These are phyloP conservation scores for Solanum rostratum DNA, from an alignment of 257 asterid genomes.

Conservation along the genomic window DNA sequence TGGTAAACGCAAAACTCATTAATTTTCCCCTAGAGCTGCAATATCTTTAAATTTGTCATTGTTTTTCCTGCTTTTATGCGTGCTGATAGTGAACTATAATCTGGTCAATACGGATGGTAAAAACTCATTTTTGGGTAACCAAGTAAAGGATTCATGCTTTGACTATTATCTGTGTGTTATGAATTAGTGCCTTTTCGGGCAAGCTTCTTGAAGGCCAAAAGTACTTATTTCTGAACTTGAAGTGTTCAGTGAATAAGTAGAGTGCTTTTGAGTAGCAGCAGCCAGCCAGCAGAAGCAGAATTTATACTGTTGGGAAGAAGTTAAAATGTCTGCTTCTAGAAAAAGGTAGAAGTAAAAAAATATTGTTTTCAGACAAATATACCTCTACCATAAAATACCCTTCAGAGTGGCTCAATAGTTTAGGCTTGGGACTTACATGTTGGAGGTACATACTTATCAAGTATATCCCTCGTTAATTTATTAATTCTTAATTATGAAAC, in stretches of 20 bases:
- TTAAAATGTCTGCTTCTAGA: not conserved
- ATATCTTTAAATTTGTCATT: not conserved
- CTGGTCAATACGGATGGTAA: not conserved
- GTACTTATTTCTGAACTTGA: not conserved
- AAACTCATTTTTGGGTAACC: not conserved
- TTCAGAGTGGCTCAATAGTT: too few species aligned
- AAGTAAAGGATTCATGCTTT: not conserved
- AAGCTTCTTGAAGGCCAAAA: not conserved
- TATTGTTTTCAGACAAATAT: not conserved
- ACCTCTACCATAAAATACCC: not conserved
- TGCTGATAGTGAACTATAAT: not conserved
- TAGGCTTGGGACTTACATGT: too few species aligned
- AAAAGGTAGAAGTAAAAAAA: not conserved
- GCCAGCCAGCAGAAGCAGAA: not conserved
- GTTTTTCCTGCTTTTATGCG: not conserved
- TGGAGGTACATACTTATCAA: not conserved
- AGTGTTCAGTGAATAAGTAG: not conserved
- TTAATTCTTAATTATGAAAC: not conserved
- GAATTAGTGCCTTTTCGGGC: not conserved
- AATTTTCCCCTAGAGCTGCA: not conserved
- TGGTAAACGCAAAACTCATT: not conserved
- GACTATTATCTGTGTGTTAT: not conserved
- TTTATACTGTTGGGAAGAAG: not conserved
- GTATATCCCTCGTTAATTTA: not conserved
- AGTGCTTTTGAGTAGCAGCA: not conserved